These are phyloP conservation scores for Mastigamoeba balamuthi DNA, from an alignment of 78 protist species.

Conservation along the genomic window DNA sequence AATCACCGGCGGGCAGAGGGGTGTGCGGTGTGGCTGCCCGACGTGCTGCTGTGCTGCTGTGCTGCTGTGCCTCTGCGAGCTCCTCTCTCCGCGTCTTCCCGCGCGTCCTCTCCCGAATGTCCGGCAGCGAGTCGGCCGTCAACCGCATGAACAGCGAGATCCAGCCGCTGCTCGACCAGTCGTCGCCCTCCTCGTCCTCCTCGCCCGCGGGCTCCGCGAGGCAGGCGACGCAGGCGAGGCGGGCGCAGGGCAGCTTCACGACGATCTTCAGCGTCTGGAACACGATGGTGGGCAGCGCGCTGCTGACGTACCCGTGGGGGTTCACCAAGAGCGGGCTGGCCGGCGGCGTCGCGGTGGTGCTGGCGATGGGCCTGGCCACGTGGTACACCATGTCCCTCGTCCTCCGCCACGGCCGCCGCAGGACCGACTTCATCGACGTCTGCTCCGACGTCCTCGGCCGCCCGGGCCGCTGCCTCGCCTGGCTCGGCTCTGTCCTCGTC, in stretches of 20 bases:
- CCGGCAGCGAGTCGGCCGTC: too few species aligned
- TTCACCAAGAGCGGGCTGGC: not conserved
- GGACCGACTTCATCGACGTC: not conserved
- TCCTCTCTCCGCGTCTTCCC: too few species aligned
- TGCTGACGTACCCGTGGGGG: constrained; percentile 8
- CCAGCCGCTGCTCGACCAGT: too few species aligned
- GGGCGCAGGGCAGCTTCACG: not conserved
- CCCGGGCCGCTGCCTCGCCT: not conserved
- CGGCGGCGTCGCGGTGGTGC: not conserved
- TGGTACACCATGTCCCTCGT: not conserved
- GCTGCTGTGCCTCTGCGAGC: too few species aligned
- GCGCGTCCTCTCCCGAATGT: too few species aligned
- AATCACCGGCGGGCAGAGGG: too few species aligned
- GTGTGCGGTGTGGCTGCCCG: too few species aligned
- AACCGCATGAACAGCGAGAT: too few species aligned
- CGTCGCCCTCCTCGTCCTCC: too few species aligned
- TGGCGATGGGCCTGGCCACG: not conserved
- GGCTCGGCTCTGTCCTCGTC: not conserved
- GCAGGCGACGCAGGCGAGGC: too few species aligned
- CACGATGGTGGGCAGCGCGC: constrained; percentile 9
- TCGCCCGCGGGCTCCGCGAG: too few species aligned
- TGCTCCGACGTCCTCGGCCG: not conserved
- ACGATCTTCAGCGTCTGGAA: not conserved
- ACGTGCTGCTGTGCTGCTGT: too few species aligned
- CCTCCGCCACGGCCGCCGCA: not conserved